These are phyloP conservation scores for Tarenaya hassleriana DNA, from an alignment of 345 rosid genomes.

Conservation along the genomic window DNA sequence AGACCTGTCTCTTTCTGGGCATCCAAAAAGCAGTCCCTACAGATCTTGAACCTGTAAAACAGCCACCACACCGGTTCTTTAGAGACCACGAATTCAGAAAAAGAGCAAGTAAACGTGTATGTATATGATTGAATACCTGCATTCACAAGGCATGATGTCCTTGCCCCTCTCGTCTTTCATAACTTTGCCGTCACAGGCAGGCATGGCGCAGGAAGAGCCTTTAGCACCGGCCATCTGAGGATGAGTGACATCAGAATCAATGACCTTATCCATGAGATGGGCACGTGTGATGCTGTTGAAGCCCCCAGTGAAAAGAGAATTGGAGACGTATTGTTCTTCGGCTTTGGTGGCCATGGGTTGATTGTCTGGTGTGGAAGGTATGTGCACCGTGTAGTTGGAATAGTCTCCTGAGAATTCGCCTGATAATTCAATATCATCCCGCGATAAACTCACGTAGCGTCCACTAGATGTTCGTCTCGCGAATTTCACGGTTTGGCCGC, in stretches of 20 bases:
- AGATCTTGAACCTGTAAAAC: constrained; percentile 68
- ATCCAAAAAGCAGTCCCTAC: constrained; percentile 87
- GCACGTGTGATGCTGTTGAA: constrained; percentile 93
- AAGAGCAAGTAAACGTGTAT: neutral
- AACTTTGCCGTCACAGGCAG: constrained; percentile 86
- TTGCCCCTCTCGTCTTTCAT: constrained; percentile 89
- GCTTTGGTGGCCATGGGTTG: constrained; percentile 84
- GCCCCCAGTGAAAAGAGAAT: constrained; percentile 87
- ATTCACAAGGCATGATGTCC: constrained; percentile 82
- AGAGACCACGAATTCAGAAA: constrained; percentile 4
- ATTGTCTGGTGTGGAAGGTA: constrained; percentile 89
- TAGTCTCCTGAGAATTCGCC: constrained; percentile 74
- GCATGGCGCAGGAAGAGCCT: constrained; percentile 79
- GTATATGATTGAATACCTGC: constrained; percentile 44
- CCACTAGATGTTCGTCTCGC: constrained; percentile 91
- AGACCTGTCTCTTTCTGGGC: constrained; percentile 74
- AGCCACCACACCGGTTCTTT: constrained; percentile 10
- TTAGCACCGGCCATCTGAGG: constrained; percentile 95
- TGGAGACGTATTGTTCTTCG: constrained; percentile 87
- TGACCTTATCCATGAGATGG: constrained; percentile 96
- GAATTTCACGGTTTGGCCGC: constrained; percentile 81
- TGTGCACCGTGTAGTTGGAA: constrained; percentile 87
- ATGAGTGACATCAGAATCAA: constrained; percentile 84
- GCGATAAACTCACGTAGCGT: constrained; percentile 77
- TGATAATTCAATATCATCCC: constrained; percentile 80